Conservation (phyloP, 345 rosid species). For the Murraya paniculata region DNA sequence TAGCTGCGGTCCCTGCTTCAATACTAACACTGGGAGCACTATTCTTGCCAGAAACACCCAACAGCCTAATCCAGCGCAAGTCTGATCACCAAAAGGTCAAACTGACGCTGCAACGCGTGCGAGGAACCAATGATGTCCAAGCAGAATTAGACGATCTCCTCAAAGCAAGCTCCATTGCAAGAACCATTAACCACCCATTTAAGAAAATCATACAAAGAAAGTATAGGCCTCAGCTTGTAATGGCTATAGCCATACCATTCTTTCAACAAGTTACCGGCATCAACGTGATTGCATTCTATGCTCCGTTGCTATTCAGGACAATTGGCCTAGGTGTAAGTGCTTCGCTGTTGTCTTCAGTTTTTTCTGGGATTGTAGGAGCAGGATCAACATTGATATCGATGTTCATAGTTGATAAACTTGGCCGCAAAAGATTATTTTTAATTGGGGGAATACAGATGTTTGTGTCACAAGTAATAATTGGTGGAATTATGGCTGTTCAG, state of each 20-base stretch:
- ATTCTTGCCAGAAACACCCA: constrained; percentile 50
- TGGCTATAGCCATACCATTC: constrained; percentile 36
- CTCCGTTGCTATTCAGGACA: constrained; percentile 65
- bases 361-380: constrained; percentile 48
- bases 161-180: constrained; percentile 29
- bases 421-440: constrained; percentile 47
- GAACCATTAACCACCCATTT: constrained; percentile 27
- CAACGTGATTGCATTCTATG: constrained; percentile 48
- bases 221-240: constrained; percentile 39
- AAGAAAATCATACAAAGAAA: constrained; percentile 26
- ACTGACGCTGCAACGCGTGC: constrained; percentile 25
- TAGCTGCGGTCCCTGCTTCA: constrained; percentile 40
- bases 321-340: constrained; percentile 63
- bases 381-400: constrained; percentile 48
- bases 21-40: constrained; percentile 29
- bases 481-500: constrained; percentile 40
- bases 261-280: constrained; percentile 38
- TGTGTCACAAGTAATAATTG: constrained; percentile 46
- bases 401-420: constrained; percentile 56
- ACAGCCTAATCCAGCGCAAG: constrained; percentile 37
- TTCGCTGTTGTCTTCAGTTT: constrained; percentile 50
- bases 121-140: constrained; percentile 32
- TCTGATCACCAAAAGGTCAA: constrained; percentile 22
- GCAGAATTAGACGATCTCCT: constrained; percentile 40
- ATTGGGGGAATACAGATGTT: constrained; percentile 65